Percentiles rank a stretch among this genome's conserved stretches.
Conservation (phyloP, 2,329 filamentous ascomycete species). For the Fusarium sambucinum region DNA sequence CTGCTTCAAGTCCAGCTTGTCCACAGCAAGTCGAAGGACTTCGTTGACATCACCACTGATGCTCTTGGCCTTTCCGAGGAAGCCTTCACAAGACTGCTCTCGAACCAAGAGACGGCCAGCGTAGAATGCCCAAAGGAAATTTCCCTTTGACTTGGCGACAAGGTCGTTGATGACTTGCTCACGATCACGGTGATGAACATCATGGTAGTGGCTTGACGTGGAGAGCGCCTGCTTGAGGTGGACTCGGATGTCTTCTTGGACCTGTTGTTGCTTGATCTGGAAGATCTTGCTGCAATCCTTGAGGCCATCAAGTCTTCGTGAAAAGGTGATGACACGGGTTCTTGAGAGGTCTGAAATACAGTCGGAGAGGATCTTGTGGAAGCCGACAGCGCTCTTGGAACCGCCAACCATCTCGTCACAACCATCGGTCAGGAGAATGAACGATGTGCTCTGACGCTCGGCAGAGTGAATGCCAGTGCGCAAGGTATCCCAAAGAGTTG, state of each 20-base stretch:
- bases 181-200: slow-evolving; percentile 43
- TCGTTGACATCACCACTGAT: slow-evolving; percentile 24
- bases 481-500: slow-evolving; percentile 52
- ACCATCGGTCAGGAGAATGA: slow-evolving; percentile 55
- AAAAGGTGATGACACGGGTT: slow-evolving; percentile 53
- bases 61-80: slow-evolving; percentile 19
- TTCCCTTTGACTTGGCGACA: slow-evolving; percentile 51
- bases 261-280: slow-evolving; percentile 50
- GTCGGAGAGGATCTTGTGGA: slow-evolving; percentile 51
- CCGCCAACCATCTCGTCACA: slow-evolving; percentile 52
- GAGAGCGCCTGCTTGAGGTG: slow-evolving; percentile 40
- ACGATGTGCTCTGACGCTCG: slow-evolving; percentile 45
- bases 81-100: slow-evolving; percentile 31
- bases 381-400: slow-evolving; percentile 37
- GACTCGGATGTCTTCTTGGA: slow-evolving; percentile 52
- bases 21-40: slow-evolving; percentile 26
- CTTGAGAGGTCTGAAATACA: slow-evolving; percentile 47
- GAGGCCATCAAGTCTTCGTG: slow-evolving; percentile 51
- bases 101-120: slow-evolving; percentile 49
- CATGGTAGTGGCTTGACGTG: slow-evolving; percentile 27
- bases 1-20: slow-evolving; percentile 28
- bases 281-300: slow-evolving; percentile 48
- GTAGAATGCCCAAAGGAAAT: slow-evolving; percentile 56
- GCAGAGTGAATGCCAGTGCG: slow-evolving; percentile 51
- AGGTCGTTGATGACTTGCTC: slow-evolving; percentile 51